Evolutionary conservation across 441 rosid species (phyloP), one percentile per base, ranked within the genome.

Genomic region (Mallotus repandus): DNA sequence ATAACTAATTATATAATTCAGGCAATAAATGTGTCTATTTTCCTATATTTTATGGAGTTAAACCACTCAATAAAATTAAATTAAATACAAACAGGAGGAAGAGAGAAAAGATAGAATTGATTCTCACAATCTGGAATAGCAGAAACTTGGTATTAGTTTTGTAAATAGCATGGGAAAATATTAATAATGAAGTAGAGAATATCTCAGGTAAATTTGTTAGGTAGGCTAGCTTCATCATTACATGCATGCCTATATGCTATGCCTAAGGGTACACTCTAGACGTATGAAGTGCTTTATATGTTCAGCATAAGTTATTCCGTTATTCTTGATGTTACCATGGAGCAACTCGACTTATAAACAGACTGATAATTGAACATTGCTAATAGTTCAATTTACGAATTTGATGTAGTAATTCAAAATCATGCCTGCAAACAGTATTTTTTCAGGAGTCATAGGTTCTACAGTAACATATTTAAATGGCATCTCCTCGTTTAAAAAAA

Each of bases 111-210:
- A 1, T 25, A 25, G 29, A 25, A 25, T 91, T 88, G n/a, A 93
- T 81, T 69, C 81, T 75, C 76, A 90, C 94, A 77, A 91, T 89
- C 96, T 91, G 80, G 80, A 4, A 49, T 59, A 66, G 45, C 50
- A 62, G 5, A 22, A 19, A 19, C 64, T 69, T 43, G 45, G 15
- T 19, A 9, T 64, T 46, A 53, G 19, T 29, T 6, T 71, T 46
- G 25, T 9, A 18, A 18, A 7, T 12, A 63, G 3, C 15, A 18
- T 4, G n/a, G 38, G 0, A 35, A 41, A 52, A n/a, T 16, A 53
- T 41, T 7, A 19, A 53, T 38, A 58, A 58, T 7, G 45, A 41
- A 58, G 2, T 13, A 29, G 11, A 15, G 46, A n/a, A 55, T 54
- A 38, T 63, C 69, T 18, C 32, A 8, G 22, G n/a, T 41, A 48